These are phyloP conservation scores for Ballota nigra DNA, from an alignment of 257 asterid genomes.

Conservation along the genomic window DNA sequence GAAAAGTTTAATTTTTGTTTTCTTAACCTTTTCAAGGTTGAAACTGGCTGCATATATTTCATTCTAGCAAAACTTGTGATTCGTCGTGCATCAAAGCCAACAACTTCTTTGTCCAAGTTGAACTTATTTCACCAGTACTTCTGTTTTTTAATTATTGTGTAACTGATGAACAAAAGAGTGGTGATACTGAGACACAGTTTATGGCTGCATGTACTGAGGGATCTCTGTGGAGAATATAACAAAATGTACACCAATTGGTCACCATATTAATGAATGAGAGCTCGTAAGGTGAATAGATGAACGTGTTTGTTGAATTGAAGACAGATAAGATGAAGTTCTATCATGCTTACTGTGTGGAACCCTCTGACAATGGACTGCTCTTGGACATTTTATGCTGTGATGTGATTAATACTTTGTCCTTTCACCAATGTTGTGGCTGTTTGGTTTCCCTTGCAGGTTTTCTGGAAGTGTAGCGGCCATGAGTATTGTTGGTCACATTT, in stretches of 20 bases:
- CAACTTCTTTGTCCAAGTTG: background rate
- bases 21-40: constrained; percentile 7
- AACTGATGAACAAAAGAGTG: constrained; percentile 1
- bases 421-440: background rate
- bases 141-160: constrained; percentile 4
- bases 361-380: constrained; percentile 8
- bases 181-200: constrained; percentile 10
- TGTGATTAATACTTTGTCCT: constrained; percentile 10
- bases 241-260: background rate
- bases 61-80: background rate
- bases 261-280: constrained; percentile 4
- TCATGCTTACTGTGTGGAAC: constrained; percentile 12
- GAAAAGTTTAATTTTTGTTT: background rate
- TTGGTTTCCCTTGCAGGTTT: constrained; percentile 60
- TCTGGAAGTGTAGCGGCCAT: constrained; percentile 93
- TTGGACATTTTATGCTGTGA: constrained; percentile 26
- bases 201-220: background rate
- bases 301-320: constrained; percentile 9
- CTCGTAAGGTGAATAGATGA: constrained; percentile 9
- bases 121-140: background rate
- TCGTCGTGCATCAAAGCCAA: background rate
- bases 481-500: constrained; percentile 93
- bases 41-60: background rate
- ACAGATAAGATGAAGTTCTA: constrained; percentile 7
- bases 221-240: constrained; percentile 10